These are phyloP conservation scores for Adiantum capillusveneris DNA, from an alignment of 75 land plant species.

Conservation along the genomic window DNA sequence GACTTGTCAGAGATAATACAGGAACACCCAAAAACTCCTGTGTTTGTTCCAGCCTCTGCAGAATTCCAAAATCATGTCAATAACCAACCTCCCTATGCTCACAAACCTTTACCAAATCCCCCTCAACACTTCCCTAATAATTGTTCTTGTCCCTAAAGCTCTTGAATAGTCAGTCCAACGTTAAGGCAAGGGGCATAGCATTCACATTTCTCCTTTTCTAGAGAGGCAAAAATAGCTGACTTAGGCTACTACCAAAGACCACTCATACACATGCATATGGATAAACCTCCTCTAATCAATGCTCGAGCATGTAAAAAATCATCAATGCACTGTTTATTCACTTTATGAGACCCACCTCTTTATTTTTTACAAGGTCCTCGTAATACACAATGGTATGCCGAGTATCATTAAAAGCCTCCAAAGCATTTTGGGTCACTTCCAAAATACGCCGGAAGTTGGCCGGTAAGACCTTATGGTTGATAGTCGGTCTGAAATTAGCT, in stretches of 20 bases:
- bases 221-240: background rate
- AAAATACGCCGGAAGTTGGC: slow-evolving; percentile 28
- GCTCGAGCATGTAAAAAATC: no score
- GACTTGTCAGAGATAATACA: slow-evolving; percentile 33
- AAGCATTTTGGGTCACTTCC: slow-evolving; percentile 19
- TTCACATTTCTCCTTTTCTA: background rate
- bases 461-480: slow-evolving; percentile 20
- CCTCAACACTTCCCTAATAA: no score
- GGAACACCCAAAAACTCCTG: slow-evolving; percentile 49
- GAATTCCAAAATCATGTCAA: no score
- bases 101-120: no score
- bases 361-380: slow-evolving; percentile 27
- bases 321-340: no score
- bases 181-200: background rate
- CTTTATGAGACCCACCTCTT: slow-evolving; percentile 4
- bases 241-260: no score
- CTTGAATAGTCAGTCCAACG: background rate
- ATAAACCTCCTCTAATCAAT: no score
- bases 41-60: slow-evolving; percentile 35
- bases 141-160: no score
- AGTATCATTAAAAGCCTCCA: slow-evolving; percentile 22
- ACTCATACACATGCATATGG: no score
- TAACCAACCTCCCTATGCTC: no score
- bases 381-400: slow-evolving; percentile 41
- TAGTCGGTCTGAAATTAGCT: slow-evolving; percentile 38